Base-by-base conservation (phyloP, 2,329 filamentous ascomycete genomes). In the Zalaria sp. region DNA sequence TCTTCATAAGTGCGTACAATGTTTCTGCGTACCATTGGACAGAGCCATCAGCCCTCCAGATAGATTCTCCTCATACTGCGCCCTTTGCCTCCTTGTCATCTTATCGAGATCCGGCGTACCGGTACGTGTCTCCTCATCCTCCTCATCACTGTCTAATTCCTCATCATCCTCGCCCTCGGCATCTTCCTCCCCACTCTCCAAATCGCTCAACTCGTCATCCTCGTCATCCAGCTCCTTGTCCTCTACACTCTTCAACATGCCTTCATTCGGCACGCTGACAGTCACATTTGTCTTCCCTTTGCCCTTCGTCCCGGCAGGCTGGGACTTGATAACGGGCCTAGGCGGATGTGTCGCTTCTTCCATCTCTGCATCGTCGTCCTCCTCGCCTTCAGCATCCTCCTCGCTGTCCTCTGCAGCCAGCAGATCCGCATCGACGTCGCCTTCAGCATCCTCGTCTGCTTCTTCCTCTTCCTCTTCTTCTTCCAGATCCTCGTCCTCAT, bases 1-100 rank as follows among this genome's bases (percentile, higher is more conserved):
- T 18, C 18, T 18, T 18, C 18, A 18, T 18, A 18, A 18, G 18
- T 18, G 18, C 18, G 18, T 18, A 18, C 18, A 18, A 18, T 18
- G 18, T 18, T 18, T 18, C 18, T 18, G 18, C 18, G 18, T 18
- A 18, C 18, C 18, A 62, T 79, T 79, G 5, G 73, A 74, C 5
- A 79, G 60, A 38, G 59, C 63, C 59, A 68, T 68, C 51, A 65
- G 62, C 46, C 47, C 66, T 37, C 54, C 67, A 34, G 43, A 44
- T 25, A 41, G 45, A 32, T 46, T 46, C 27, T 52, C 49, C 47
- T 61, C 70, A 34, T 71, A 62, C 41, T 68, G 68, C 2, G 76
- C 76, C 42, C 79, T 65, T 60, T 85, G 81, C 39, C 81, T 67
- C 52, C 79, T 76, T 10, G 81, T 85, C 59, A 83, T 66, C 54